Evolutionary conservation across 192 early-diverging fungal species (phyloP).

Genomic region (Coemansia sp.): DNA sequence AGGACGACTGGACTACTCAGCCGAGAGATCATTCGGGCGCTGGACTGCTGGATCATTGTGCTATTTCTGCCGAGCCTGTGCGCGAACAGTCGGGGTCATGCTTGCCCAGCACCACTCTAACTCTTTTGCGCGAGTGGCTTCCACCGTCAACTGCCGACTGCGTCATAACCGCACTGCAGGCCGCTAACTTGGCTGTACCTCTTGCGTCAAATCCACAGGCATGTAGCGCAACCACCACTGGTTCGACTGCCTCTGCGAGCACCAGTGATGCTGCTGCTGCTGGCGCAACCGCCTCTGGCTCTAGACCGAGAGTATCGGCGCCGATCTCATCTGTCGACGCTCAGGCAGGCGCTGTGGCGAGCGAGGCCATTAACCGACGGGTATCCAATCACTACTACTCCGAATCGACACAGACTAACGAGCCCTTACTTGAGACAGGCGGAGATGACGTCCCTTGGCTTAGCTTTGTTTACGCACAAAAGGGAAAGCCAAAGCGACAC

Average conservation of each 20-base stretch:
- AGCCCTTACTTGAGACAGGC: conserved; percentile 29
- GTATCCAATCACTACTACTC: background rate
- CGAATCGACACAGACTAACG: conserved; percentile 8
- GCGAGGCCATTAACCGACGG: background rate
- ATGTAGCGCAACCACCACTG: background rate
- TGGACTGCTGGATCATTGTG: background rate
- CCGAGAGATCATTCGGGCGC: background rate
- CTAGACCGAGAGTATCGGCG: background rate
- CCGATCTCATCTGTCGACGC: background rate
- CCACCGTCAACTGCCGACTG: conserved; percentile 38
- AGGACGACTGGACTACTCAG: background rate
- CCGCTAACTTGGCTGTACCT: conserved; percentile 20
- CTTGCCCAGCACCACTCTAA: conserved; percentile 15
- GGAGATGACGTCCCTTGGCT: conserved; percentile 37
- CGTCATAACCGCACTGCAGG: conserved; percentile 45
- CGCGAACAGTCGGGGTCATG: background rate
- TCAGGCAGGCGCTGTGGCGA: background rate
- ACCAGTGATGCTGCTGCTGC: background rate
- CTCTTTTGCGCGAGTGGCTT: conserved; percentile 42
- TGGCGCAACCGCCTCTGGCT: background rate
- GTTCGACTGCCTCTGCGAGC: background rate
- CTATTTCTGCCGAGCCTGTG: background rate
- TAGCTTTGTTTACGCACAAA: conserved; percentile 52
- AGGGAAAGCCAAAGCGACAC: conserved; percentile 62
- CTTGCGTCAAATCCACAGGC: background rate